Conservation (phyloP, 768 basidiomycete genomes). For the Brasilioporus rufonigricans region DNA sequence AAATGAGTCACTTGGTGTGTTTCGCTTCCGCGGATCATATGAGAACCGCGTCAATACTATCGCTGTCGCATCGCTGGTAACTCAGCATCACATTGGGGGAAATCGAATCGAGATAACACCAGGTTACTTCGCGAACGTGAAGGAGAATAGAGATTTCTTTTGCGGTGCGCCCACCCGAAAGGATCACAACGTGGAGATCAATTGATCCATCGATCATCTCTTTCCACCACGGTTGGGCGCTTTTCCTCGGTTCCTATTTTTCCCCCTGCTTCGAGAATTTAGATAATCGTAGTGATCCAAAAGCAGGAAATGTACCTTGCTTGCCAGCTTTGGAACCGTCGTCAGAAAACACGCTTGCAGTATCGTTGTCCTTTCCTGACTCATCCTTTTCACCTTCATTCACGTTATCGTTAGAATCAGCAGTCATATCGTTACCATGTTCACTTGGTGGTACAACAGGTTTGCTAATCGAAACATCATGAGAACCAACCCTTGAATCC, state of each 20-base stretch:
- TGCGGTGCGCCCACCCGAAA: background rate
- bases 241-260: background rate
- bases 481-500: slow-evolving; percentile 4
- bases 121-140: slow-evolving; percentile 10
- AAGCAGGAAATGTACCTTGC: slow-evolving; percentile 13
- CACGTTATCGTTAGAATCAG: slow-evolving; percentile 19
- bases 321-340: background rate
- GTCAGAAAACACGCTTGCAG: slow-evolving; percentile 16
- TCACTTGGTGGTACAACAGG: slow-evolving; percentile 30
- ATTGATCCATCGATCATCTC: background rate
- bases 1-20: background rate
- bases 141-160: background rate
- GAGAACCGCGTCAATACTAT: background rate
- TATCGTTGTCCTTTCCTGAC: slow-evolving; percentile 24
- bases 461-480: slow-evolving; percentile 16
- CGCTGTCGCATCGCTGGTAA: slow-evolving; percentile 12
- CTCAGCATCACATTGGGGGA: slow-evolving; percentile 3
- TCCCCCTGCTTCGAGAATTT: slow-evolving; percentile 1
- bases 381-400: slow-evolving; percentile 28
- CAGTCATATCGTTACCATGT: slow-evolving; percentile 25
- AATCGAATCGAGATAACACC: slow-evolving; percentile 15
- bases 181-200: slow-evolving; percentile 1
- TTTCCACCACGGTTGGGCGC: background rate
- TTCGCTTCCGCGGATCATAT: slow-evolving; percentile 11
- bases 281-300: slow-evolving; percentile 2